Conservation (phyloP, 176 grass and related monocot genomes). For the Secale cereale region DNA sequence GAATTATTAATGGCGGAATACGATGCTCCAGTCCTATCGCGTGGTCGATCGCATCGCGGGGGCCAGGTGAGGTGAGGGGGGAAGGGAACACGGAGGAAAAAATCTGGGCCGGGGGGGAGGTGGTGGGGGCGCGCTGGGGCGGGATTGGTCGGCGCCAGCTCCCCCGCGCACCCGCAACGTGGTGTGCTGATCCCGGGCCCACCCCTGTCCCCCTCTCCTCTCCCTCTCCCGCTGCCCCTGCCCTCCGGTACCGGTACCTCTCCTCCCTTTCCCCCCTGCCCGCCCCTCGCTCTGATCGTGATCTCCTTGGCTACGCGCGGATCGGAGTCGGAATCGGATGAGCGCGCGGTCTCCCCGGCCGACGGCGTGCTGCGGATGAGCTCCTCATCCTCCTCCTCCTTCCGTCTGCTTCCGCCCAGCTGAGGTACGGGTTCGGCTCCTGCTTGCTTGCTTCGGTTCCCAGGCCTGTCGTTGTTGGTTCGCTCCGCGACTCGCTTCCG, state of each 20-base stretch:
- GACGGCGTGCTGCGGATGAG: constrained; percentile 1
- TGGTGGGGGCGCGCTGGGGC: neutral
- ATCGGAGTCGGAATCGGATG: constrained; percentile 2
- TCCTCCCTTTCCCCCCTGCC: neutral
- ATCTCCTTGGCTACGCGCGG: neutral
- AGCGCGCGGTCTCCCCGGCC: neutral
- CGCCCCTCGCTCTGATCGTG: neutral
- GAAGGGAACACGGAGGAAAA: neutral
- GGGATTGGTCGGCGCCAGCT: constrained; percentile 52
- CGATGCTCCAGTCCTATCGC: neutral
- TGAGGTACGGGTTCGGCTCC: neutral
- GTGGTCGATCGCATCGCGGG: neutral
- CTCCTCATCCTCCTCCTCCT: neutral
- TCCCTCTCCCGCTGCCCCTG: neutral
- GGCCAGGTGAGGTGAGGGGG: too few relatives aligned
- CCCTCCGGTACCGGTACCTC: neutral
- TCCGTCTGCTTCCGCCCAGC: neutral
- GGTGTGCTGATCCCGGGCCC: constrained; percentile 25
- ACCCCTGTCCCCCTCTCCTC: neutral
- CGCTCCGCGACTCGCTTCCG: neutral
- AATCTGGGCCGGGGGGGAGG: neutral
- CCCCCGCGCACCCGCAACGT: constrained; percentile 41
- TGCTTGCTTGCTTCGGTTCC: neutral
- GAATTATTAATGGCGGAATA: neutral
- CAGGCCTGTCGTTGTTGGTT: neutral